Evolutionary conservation across 192 early-diverging fungal genomes (phyloP).

Genomic region (Rhizoclosmatium globosum): DNA sequence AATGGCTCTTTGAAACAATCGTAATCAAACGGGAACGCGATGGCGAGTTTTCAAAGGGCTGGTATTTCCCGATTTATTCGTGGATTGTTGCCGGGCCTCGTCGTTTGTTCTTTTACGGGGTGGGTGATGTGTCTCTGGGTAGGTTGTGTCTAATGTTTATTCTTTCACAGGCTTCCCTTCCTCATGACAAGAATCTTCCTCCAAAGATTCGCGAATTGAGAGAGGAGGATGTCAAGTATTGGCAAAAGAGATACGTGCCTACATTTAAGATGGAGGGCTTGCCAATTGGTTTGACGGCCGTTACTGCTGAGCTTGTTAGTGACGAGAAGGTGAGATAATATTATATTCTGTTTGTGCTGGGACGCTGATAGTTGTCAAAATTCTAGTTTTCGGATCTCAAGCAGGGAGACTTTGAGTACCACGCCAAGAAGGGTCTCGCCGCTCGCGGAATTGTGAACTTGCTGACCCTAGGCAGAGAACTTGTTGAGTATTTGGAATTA

Average conservation of each 20-base stretch:
- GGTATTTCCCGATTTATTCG: slow-evolving; percentile 27
- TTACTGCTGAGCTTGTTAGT: not conserved
- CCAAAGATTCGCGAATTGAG: not conserved
- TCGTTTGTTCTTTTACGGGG: slow-evolving; percentile 32
- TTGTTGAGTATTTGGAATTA: not conserved
- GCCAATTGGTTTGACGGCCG: slow-evolving; percentile 1
- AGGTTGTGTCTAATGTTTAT: not conserved
- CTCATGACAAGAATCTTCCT: not conserved
- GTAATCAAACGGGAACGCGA: not conserved
- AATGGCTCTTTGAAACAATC: slow-evolving; percentile 20
- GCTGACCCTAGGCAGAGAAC: not conserved
- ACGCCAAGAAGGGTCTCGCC: not conserved
- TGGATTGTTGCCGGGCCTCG: not conserved
- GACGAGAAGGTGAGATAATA: not conserved
- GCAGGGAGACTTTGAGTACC: not conserved
- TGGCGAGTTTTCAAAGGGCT: not conserved
- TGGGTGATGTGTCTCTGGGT: not conserved
- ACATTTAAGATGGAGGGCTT: not conserved
- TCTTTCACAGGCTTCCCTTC: not conserved
- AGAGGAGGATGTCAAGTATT: not conserved
- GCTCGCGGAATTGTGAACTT: not conserved
- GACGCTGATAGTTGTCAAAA: not conserved
- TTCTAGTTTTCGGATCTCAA: not conserved
- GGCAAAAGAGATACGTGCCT: not conserved
- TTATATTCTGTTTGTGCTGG: not conserved